Conservation (phyloP, 2,329 filamentous ascomycete species). For the Clonostachys sp. region DNA sequence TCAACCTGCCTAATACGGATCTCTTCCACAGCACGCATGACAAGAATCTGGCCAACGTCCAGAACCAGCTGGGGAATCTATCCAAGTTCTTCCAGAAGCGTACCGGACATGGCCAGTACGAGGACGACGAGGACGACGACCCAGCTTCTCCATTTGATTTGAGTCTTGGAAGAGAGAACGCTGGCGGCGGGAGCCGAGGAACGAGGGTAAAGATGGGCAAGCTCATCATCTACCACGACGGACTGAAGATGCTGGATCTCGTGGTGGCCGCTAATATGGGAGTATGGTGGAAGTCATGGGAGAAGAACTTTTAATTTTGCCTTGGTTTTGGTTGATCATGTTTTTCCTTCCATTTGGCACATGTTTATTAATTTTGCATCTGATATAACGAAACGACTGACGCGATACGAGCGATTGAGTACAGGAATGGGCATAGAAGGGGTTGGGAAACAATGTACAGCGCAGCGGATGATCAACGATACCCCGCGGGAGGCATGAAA, state of each 20-base stretch:
- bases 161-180: conserved; percentile 74
- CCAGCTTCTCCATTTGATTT: conserved; percentile 53
- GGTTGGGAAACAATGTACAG: no score
- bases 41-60: conserved; percentile 17
- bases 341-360: not conserved
- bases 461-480: no score
- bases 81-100: conserved; percentile 30
- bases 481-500: no score
- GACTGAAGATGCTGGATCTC: conserved; percentile 92
- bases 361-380: not conserved
- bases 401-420: not conserved
- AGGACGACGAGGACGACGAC: conserved; percentile 32
- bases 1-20: conserved; percentile 70
- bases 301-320: conserved; percentile 38
- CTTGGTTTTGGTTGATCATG: conserved; percentile 1
- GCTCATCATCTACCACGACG: conserved; percentile 82
- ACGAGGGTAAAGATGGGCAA: conserved; percentile 92
- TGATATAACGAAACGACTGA: not conserved
- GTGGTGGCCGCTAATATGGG: conserved; percentile 88
- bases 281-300: conserved; percentile 90
- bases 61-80: conserved; percentile 33
- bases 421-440: not conserved
- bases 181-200: conserved; percentile 80
- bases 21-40: conserved; percentile 19
- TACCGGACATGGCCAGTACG: conserved; percentile 10